Percentiles rank a stretch among this genome's conserved stretches.
Evolutionary conservation across 2,329 filamentous ascomycete genomes (phyloP).

Genomic region (Coniochaeta pulveracea): DNA sequence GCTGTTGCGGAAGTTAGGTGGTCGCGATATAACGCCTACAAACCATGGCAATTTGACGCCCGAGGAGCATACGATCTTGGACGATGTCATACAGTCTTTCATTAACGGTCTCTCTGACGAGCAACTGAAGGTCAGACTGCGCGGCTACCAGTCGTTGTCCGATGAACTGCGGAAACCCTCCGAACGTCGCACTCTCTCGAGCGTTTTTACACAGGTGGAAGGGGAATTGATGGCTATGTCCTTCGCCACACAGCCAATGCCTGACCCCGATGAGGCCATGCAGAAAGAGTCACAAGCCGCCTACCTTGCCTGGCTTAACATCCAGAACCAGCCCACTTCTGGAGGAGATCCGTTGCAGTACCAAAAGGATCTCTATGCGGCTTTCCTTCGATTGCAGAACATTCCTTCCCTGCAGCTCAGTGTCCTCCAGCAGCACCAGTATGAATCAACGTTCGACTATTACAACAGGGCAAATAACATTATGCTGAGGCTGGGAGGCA

Average conservation of each 20-base stretch:
- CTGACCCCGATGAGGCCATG: constrained; percentile 20
- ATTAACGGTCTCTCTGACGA: constrained; percentile 39
- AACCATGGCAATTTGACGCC: constrained; percentile 29
- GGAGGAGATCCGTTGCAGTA: constrained; percentile 35
- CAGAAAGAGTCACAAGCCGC: constrained; percentile 24
- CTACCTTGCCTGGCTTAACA: constrained; percentile 32
- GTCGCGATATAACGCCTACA: constrained; percentile 36
- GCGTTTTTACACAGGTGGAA: constrained; percentile 41
- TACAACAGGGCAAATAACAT: constrained; percentile 30
- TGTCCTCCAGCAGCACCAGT: constrained; percentile 38
- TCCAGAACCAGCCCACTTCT: constrained; percentile 27
- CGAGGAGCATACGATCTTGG: constrained; percentile 35
- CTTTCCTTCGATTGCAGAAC: constrained; percentile 35
- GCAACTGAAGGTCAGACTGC: constrained; percentile 31
- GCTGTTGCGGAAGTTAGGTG: constrained; percentile 34
- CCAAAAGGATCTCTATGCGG: constrained; percentile 39
- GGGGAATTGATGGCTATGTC: constrained; percentile 40
- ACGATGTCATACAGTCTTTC: constrained; percentile 41
- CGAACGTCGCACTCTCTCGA: constrained; percentile 13
- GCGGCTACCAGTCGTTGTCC: constrained; percentile 33
- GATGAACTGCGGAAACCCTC: constrained; percentile 9
- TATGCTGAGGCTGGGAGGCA: constrained; percentile 20
- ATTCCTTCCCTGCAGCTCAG: constrained; percentile 41
- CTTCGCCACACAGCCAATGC: constrained; percentile 27
- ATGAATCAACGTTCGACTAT: constrained; percentile 41